Evolutionary conservation across 768 basidiomycete species (phyloP), one percentile per base, ranked within the genome.

Genomic region (Russula sp.): DNA sequence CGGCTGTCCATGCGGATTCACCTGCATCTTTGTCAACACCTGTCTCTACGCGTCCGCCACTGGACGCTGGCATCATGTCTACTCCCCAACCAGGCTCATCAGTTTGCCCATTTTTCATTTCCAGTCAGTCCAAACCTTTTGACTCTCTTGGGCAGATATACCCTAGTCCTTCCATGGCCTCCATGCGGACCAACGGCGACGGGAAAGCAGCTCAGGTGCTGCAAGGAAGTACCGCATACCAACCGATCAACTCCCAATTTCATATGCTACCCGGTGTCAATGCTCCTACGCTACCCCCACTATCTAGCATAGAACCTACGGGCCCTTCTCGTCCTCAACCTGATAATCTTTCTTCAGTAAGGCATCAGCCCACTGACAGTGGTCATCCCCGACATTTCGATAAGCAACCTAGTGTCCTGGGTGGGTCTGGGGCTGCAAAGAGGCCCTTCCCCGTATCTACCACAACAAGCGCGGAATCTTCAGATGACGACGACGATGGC

Each of bases 401-500:
- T 60, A 71, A 69, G 58, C 66, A 65, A 39, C 64, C 66, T 43
- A 69, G 67, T 32, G 66, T 61, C 25, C 49, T 52, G 32, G 34
- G 57, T 49, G 52, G 65, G 32, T 72, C 79, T 43, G 76, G 78
- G 34, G 74, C 81, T 59, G 45, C 38, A 55, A 90, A 88, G 73
- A 78, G 88, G 65, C 77, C 80, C 38, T 81, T 83, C 13, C 75
- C 79, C 3, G 79, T 83, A 14, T 89, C 89, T 2, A 84, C 82
- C 67, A 81, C 84, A 62, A 84, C 86, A 9, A 91, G 88, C 65
- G 84, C 87, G 11, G 85, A 92, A 72, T 90, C 90, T 1, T 88
- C 90, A 41, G 91, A 92, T 69, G 72, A 83, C n/a, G 92, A 93
- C 53, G 90, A 90, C 51, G 89, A 91, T 48, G 89, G 88, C 60